phyloP scores from a whole-genome alignment of 1,284 basidiomycete species.

The Cutaneotrichosporon sp. region DNA sequence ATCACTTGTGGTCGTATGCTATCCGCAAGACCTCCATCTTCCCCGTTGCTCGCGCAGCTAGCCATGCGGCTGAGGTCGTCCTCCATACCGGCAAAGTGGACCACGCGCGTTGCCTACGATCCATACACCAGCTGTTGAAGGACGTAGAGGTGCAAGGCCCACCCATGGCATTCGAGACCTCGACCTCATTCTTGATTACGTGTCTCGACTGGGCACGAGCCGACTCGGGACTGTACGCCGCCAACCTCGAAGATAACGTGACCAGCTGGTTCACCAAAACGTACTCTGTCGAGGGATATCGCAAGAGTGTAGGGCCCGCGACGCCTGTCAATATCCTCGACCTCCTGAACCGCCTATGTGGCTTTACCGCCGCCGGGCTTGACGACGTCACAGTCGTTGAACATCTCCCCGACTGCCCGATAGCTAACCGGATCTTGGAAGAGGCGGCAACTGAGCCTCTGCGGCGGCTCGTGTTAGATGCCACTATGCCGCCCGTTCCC shows the following conservation, averaged over 20 bases:
- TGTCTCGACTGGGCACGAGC: slow-evolving; percentile 65
- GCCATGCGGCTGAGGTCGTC: slow-evolving; percentile 63
- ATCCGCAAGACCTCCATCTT: slow-evolving; percentile 66
- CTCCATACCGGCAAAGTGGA: slow-evolving; percentile 53
- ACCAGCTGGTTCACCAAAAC: slow-evolving; percentile 63
- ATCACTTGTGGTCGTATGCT: slow-evolving; percentile 72
- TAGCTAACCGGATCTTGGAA: slow-evolving; percentile 59
- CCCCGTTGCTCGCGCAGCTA: slow-evolving; percentile 68
- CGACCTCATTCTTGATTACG: slow-evolving; percentile 69
- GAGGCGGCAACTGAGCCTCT: slow-evolving; percentile 59
- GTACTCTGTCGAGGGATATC: slow-evolving; percentile 52
- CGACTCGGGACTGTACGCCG: slow-evolving; percentile 71
- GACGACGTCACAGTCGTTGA: slow-evolving; percentile 18
- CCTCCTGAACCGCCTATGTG: slow-evolving; percentile 61
- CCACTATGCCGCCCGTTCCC: slow-evolving; percentile 53
- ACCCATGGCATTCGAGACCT: slow-evolving; percentile 72
- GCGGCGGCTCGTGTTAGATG: slow-evolving; percentile 64
- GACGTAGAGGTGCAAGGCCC: slow-evolving; percentile 85
- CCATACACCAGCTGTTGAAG: slow-evolving; percentile 68
- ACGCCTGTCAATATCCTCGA: slow-evolving; percentile 58
- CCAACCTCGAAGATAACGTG: slow-evolving; percentile 76
- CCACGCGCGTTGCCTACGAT: slow-evolving; percentile 57
- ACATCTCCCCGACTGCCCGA: slow-evolving; percentile 60
- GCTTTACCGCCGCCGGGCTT: slow-evolving; percentile 39
- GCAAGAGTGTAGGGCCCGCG: slow-evolving; percentile 52